These are phyloP conservation scores for Claviceps pusilla DNA, from an alignment of 2,329 filamentous ascomycete species.

Conservation along the genomic window DNA sequence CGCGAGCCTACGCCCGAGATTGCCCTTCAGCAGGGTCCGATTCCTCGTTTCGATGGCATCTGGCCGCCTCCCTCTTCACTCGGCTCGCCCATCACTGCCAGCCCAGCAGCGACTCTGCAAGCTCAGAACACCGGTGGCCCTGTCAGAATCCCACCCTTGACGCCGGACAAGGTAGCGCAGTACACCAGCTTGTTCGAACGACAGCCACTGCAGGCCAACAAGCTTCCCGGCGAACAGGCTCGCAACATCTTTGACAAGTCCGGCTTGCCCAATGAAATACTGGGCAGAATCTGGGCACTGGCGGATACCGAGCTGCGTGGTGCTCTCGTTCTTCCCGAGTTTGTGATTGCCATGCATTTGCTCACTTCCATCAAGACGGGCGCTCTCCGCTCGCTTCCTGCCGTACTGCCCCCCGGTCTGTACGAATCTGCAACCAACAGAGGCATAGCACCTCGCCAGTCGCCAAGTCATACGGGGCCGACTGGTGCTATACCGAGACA, in stretches of 20 bases:
- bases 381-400: conserved; percentile 63
- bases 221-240: conserved; percentile 72
- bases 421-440: conserved; percentile 80
- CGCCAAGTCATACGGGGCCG: conserved; percentile 31
- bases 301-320: conserved; percentile 89
- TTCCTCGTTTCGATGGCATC: conserved; percentile 83
- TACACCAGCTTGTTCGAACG: conserved; percentile 85
- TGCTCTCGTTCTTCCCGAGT: conserved; percentile 73
- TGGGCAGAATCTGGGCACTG: conserved; percentile 93
- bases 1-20: conserved; percentile 67
- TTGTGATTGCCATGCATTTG: conserved; percentile 96
- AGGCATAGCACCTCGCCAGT: conserved; percentile 31
- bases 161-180: conserved; percentile 75
- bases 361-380: conserved; percentile 83
- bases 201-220: conserved; percentile 56
- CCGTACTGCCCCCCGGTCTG: conserved; percentile 64
- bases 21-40: conserved; percentile 70
- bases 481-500: conserved; percentile 66
- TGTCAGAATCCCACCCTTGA: conserved; percentile 76
- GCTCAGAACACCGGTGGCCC: conserved; percentile 50
- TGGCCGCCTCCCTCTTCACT: conserved; percentile 11
- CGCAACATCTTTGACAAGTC: conserved; percentile 94
- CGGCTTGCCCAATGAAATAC: conserved; percentile 70
- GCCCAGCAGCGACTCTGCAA: conserved; percentile 34
- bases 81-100: conserved; percentile 22